These are phyloP conservation scores for Pyrenophora tritici-repentis DNA, from an alignment of 2,329 filamentous ascomycete species.

Conservation along the genomic window DNA sequence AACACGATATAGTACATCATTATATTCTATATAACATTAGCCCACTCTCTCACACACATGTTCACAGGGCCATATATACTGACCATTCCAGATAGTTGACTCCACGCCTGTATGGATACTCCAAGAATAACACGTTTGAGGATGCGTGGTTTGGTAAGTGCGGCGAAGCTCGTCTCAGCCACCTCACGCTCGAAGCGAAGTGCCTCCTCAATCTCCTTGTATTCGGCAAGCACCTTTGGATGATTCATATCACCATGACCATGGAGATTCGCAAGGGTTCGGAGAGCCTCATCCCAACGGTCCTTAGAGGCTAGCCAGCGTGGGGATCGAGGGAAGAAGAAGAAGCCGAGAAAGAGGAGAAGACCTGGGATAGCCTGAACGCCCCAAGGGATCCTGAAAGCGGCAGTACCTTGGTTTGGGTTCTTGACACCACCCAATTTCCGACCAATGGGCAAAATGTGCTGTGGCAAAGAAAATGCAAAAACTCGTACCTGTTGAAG, in stretches of 20 bases:
- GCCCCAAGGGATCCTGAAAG: slow-evolving; percentile 52
- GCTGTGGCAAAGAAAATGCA: no score
- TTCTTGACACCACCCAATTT: slow-evolving; percentile 43
- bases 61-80: no score
- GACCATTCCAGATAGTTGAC: slow-evolving; percentile 63
- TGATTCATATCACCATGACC: slow-evolving; percentile 61
- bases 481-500: slow-evolving; percentile 52
- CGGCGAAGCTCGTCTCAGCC: slow-evolving; percentile 55
- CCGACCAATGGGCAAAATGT: no score
- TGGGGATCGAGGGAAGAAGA: slow-evolving; percentile 58
- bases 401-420: slow-evolving; percentile 51
- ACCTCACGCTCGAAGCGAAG: slow-evolving; percentile 61
- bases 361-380: slow-evolving; percentile 50
- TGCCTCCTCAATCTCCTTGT: slow-evolving; percentile 63
- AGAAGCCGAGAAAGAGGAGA: slow-evolving; percentile 47
- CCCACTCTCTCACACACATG: slow-evolving; percentile 36
- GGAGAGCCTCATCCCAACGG: slow-evolving; percentile 68
- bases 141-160: slow-evolving; percentile 58
- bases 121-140: slow-evolving; percentile 62
- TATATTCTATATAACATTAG: slow-evolving; percentile 42
- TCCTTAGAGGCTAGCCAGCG: slow-evolving; percentile 73
- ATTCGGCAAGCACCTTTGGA: slow-evolving; percentile 66
- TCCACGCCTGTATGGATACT: slow-evolving; percentile 65
- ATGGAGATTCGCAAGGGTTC: slow-evolving; percentile 60
- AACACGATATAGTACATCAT: slow-evolving; percentile 59